Evolutionary conservation across 345 rosid genomes (phyloP).

Genomic region (Dimocarpus longan): DNA sequence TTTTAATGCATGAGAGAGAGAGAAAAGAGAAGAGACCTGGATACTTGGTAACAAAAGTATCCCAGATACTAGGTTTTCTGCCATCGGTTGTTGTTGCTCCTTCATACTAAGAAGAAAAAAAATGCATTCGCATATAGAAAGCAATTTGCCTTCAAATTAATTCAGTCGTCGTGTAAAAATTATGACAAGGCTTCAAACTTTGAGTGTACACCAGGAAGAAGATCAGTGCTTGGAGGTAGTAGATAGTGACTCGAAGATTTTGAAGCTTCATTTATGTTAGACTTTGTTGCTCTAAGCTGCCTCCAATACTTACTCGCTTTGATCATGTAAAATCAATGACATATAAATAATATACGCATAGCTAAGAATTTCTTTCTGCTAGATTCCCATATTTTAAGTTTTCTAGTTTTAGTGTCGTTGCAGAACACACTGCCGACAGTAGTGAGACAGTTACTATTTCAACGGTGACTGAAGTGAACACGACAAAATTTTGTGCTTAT

Average conservation of each 20-base stretch:
- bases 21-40: conserved; percentile 12
- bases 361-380: too few relatives aligned
- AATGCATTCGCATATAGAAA: not conserved
- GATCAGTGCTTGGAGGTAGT: not conserved
- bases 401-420: too few relatives aligned
- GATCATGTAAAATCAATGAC: too few relatives aligned
- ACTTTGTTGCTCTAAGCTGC: not conserved
- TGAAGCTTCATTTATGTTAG: not conserved
- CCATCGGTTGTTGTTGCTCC: conserved; percentile 33
- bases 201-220: not conserved
- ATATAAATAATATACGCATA: too few relatives aligned
- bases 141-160: not conserved
- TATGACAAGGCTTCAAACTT: conserved; percentile 5
- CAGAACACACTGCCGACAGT: too few relatives aligned
- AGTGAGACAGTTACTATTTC: too few relatives aligned
- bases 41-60: conserved; percentile 11
- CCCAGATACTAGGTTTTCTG: conserved; percentile 37
- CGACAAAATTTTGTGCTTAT: too few relatives aligned
- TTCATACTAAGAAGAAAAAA: conserved; percentile 20
- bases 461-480: too few relatives aligned
- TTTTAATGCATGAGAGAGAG: not conserved
- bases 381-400: too few relatives aligned
- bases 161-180: not conserved
- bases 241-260: not conserved
- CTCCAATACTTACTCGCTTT: too few relatives aligned